A percentile compares a stretch with the other conserved stretches of the same genome.
These are phyloP conservation scores for Tetrastigma voinierianum DNA, from an alignment of 164 flowering plant genomes.

Conservation along the genomic window DNA sequence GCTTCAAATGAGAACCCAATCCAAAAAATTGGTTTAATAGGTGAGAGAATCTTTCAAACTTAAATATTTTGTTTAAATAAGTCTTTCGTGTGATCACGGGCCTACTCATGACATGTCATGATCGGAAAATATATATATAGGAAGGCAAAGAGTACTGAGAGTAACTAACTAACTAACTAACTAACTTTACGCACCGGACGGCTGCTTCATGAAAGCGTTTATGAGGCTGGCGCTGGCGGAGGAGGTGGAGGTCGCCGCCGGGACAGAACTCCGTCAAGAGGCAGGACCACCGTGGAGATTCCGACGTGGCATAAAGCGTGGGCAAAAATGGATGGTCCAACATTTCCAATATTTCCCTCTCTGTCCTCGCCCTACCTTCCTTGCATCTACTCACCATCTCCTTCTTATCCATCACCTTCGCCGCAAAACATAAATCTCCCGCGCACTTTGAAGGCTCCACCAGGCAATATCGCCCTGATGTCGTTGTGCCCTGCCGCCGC, in stretches of 20 bases:
- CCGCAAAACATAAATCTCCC: constrained; percentile 48
- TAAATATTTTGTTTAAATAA: too few relatives aligned
- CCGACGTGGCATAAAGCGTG: constrained; percentile 56
- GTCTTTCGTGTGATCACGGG: too few relatives aligned
- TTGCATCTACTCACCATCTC: constrained; percentile 57
- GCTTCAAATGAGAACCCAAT: too few relatives aligned
- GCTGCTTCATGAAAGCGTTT: constrained; percentile 62
- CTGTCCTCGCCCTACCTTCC: constrained; percentile 58
- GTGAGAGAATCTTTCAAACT: too few relatives aligned
- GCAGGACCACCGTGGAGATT: constrained; percentile 54
- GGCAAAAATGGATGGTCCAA: constrained; percentile 82
- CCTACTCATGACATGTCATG: too few relatives aligned
- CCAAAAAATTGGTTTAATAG: too few relatives aligned
- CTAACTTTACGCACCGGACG: constrained; percentile 47
- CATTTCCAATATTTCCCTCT: constrained; percentile 58
- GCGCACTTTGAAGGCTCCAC: constrained; percentile 46
- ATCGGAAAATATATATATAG: too few relatives aligned
- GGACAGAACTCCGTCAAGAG: constrained; percentile 82
- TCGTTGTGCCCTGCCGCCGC: constrained; percentile 70
- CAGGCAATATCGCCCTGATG: constrained; percentile 77
- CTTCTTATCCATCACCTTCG: constrained; percentile 76
- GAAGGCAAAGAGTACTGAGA: not conserved
- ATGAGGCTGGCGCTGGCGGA: constrained; percentile 64
- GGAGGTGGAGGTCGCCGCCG: constrained; percentile 82
- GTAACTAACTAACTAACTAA: not conserved